These are phyloP conservation scores for Solanum bukasovii DNA, from an alignment of 257 asterid species.

Conservation along the genomic window DNA sequence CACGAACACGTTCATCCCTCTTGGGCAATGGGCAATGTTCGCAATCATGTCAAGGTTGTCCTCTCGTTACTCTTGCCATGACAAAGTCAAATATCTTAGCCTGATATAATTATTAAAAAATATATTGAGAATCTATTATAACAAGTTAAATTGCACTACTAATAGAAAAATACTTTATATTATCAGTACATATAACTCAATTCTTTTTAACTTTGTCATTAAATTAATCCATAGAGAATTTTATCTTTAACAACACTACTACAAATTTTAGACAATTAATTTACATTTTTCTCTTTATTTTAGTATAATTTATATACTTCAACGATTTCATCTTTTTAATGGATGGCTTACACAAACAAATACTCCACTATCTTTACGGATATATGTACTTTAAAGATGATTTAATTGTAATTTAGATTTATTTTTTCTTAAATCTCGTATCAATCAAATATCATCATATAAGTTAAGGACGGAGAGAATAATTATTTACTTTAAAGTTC, in stretches of 20 bases:
- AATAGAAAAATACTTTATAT: not conserved
- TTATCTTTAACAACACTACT: not conserved
- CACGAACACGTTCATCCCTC: no score
- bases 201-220: not conserved
- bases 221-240: not conserved
- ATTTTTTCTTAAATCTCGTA: no score
- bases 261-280: not conserved
- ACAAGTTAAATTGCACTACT: not conserved
- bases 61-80: not conserved
- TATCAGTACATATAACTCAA: no score
- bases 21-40: no score
- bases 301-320: not conserved
- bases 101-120: not conserved
- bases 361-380: no score
- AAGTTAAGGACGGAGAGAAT: not conserved
- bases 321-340: not conserved
- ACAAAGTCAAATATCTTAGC: not conserved
- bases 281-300: not conserved
- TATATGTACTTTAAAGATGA: not conserved
- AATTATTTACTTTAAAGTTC: not conserved
- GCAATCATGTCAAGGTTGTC: not conserved
- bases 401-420: not conserved
- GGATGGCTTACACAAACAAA: not conserved
- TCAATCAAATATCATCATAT: not conserved
- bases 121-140: not conserved